Base-by-base conservation (phyloP, 2,329 filamentous ascomycete genomes). In the Fusarium clavum region DNA sequence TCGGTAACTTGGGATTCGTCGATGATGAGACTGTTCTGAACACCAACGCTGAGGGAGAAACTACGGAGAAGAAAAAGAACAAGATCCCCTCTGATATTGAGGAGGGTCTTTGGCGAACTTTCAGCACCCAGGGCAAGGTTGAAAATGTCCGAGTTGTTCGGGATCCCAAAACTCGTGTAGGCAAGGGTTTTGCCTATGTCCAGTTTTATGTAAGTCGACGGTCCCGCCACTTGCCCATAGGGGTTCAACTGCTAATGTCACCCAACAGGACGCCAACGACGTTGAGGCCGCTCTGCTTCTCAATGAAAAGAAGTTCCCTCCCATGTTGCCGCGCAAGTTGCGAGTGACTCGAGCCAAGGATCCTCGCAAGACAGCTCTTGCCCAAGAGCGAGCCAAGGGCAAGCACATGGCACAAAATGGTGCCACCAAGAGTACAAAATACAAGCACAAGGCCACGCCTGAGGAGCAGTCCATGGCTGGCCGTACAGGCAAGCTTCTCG, bases 181-280 rank as follows among this genome's bases (percentile, higher is more conserved):
- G 96, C 76, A 99, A 99, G 79, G 96, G 96, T 7, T 94, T 99
- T 77, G 97, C 97, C 67, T 99, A 99, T 76, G 95, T 99, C 18
- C 96, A 99, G 78, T 99, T 99, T 81, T 89, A 91, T 76, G 89
- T 90, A 75, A 82, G 83, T 80, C 32, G 22, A 57, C 16, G 9
- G 30, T 20, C n/a, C 11, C 20, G 12, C 49, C 20, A 52, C 59
- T 51, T 44, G 57, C 34, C 6, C 32, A 16, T 38, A 51, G 20
- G 25, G 25, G 53, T 43, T 11, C 27, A 49, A 20, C 12, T 44
- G 49, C 57, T 72, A 60, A 66, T 46, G 29, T 51, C 11, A 20
- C 38, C 52, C n/a, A 22, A 40, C 74, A 91, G 84, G 93, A 98
- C 75, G 89, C 86, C 68, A 98, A 97, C 75, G 86, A 91, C 46